phyloP scores from a whole-genome alignment of 371 early-diverging fungal genomes.

The Batkoa obscura region DNA sequence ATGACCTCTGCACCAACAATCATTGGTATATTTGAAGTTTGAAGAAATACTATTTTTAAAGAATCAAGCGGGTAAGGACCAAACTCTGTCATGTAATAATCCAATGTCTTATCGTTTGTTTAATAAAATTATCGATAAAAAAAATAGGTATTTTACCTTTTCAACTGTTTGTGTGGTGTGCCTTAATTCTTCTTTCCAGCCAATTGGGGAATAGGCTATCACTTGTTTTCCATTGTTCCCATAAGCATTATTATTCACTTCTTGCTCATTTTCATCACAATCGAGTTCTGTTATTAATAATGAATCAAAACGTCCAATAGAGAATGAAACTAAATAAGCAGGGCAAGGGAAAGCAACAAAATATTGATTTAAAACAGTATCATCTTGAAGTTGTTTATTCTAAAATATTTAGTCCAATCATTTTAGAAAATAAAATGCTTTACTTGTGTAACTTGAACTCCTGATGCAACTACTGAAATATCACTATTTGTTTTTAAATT shows the following conservation, averaged over 20 bases:
- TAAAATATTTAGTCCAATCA: not conserved
- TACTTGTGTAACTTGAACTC: slow-evolving; percentile 1
- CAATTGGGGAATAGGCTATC: slow-evolving; percentile 43
- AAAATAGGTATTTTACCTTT: slow-evolving; percentile 24
- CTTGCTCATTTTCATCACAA: slow-evolving; percentile 19
- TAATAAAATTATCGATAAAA: not conserved
- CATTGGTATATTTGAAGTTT: slow-evolving; percentile 41
- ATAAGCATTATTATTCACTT: slow-evolving; percentile 10
- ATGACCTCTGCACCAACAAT: slow-evolving; percentile 49
- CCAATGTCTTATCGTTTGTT: slow-evolving; percentile 33
- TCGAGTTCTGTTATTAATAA: slow-evolving; percentile 18
- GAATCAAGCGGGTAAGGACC: slow-evolving; percentile 74
- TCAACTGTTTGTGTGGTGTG: slow-evolving; percentile 40
- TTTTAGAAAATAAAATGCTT: not conserved
- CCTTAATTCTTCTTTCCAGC: slow-evolving; percentile 28
- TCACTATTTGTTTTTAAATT: slow-evolving; percentile 15
- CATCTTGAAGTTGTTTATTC: not conserved
- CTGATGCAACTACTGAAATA: not conserved
- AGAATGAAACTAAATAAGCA: not conserved
- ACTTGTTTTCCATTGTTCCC: slow-evolving; percentile 32
- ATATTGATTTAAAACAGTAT: not conserved
- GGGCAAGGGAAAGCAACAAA: slow-evolving; percentile 2
- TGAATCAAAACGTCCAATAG: slow-evolving; percentile 8
- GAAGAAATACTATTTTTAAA: slow-evolving; percentile 73
- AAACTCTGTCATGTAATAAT: slow-evolving; percentile 66